Evolutionary conservation across 768 basidiomycete species (phyloP).

Genomic region (Mycena epipterygia): DNA sequence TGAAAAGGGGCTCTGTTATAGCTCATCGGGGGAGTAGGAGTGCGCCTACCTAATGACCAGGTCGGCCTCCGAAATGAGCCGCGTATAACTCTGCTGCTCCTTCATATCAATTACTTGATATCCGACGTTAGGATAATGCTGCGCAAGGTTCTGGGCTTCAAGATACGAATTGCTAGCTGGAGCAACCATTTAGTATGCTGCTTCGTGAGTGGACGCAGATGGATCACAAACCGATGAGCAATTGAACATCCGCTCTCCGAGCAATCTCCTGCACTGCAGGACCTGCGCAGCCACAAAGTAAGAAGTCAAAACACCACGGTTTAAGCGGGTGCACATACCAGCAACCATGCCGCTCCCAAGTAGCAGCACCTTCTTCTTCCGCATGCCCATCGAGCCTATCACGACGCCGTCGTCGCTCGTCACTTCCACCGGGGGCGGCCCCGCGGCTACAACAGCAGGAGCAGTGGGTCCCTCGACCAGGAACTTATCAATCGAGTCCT

Average conservation of each 20-base stretch:
- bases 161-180: constrained; percentile 79
- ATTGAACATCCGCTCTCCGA: constrained; percentile 8
- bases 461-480: constrained; percentile 38
- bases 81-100: constrained; percentile 58
- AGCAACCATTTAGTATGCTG: background rate
- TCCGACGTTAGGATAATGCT: constrained; percentile 63
- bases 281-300: constrained; percentile 30
- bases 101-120: constrained; percentile 73
- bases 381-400: constrained; percentile 28
- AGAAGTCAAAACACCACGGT: constrained; percentile 77
- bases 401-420: constrained; percentile 8
- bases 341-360: constrained; percentile 98
- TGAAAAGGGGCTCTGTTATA: constrained; percentile 45
- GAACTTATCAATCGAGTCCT: constrained; percentile 62
- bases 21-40: background rate
- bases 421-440: background rate
- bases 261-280: background rate
- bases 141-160: constrained; percentile 68
- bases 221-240: constrained; percentile 19
- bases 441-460: background rate
- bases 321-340: constrained; percentile 88
- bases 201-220: too few relatives aligned
- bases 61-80: constrained; percentile 75
- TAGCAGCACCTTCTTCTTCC: constrained; percentile 79
- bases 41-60: constrained; percentile 83